Evolutionary conservation across 1,284 basidiomycete species (phyloP), one percentile per base, ranked within the genome.

Genomic region (Boletus semigastroideus): DNA sequence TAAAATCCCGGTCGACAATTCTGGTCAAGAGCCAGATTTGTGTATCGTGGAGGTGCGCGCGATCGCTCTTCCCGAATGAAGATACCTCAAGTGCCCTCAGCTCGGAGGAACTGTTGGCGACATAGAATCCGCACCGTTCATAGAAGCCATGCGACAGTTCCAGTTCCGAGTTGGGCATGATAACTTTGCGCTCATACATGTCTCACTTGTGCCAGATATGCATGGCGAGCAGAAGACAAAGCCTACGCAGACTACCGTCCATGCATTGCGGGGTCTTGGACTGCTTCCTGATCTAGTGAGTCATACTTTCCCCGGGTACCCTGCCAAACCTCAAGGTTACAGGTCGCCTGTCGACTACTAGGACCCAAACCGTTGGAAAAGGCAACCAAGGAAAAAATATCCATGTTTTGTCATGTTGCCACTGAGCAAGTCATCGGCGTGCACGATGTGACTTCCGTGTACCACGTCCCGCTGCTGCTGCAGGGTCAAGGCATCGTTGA

Each of bases 171-270:
- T 99, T 27, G 96, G 96, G 20, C 84, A 92, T 65, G 92, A 95
- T 55, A 98, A 99, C 75, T 99, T 99, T 73, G 96, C 96, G 1
- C 83, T 98, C 48, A 90, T 99, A 58, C 96, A 98, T 65, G 96
- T 99, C 53, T 95, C 92, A n/a, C 85, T 99, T 36, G 94, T 99
- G 8, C 96, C 96, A 16, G 92, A 98, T 62, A 92, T 99, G 76
- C 93, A 97, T 53, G 96, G 97, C 50, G 96, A 99, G 71, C 96
- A 98, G 67, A 99, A 99, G 76, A 99, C 96, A 9, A 99, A 99
- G 72, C 96, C 96, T 4, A 99, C 96, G 0, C 96, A 99, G 71
- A 97, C 96, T 16, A 96, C 94, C 38, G 90, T 99, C 17, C 90
- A 97, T 60, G 95, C 95, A 55, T 76, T 99, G 33, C 85, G 97